phyloP scores from a whole-genome alignment of 2,329 filamentous ascomycete genomes.

The Colletotrichum sp. region DNA sequence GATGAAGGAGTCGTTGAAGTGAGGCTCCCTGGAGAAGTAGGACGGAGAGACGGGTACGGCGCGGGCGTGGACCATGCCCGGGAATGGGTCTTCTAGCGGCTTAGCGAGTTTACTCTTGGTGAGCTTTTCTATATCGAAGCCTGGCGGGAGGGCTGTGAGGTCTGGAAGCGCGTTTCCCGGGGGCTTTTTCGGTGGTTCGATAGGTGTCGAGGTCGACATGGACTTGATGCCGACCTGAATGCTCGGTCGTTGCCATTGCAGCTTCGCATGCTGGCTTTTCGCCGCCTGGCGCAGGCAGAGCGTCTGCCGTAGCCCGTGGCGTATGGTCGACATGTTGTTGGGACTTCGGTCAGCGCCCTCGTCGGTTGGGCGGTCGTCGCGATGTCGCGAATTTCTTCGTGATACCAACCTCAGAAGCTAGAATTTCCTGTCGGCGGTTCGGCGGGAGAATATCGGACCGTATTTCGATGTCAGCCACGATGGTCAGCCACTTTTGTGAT shows the following conservation, averaged over 20 bases:
- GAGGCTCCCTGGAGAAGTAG: constrained; percentile 90
- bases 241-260: constrained; percentile 26
- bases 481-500: not conserved
- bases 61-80: constrained; percentile 61
- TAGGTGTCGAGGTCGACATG: constrained; percentile 28
- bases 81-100: constrained; percentile 30
- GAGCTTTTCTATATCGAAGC: not conserved
- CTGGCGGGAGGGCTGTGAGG: not conserved
- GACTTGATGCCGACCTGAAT: constrained; percentile 31
- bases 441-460: not conserved
- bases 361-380: constrained; percentile 13
- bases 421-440: constrained; percentile 17
- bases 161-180: not conserved
- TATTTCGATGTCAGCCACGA: not conserved
- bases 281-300: constrained; percentile 36
- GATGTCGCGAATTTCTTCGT: not conserved
- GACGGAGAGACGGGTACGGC: constrained; percentile 84
- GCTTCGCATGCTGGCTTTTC: constrained; percentile 33
- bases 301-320: constrained; percentile 39
- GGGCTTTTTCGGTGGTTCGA: not conserved
- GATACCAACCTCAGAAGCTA: not conserved
- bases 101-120: not conserved
- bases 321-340: constrained; percentile 38
- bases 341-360: constrained; percentile 6
- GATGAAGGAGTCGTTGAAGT: constrained; percentile 86